Percentiles rank a stretch among this genome's conserved stretches.
Conservation (phyloP, 495 filamentous ascomycete species). For the Stereocaulon alpinum region DNA sequence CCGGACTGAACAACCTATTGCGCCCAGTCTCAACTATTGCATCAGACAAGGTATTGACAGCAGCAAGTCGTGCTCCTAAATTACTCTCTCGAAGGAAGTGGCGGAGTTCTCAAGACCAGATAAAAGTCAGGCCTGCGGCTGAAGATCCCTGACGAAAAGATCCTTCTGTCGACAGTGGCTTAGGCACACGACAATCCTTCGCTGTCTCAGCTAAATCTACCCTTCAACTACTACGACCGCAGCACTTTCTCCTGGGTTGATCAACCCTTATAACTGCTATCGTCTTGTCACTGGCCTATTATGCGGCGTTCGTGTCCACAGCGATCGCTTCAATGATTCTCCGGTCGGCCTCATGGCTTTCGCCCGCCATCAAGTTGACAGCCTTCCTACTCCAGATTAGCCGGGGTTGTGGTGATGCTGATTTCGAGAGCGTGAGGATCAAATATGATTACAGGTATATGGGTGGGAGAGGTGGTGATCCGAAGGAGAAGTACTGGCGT, state of each 20-base stretch:
- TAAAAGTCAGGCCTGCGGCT: background rate
- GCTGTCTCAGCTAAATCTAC: background rate
- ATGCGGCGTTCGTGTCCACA: background rate
- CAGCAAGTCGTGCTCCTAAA: background rate
- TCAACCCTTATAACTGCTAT: background rate
- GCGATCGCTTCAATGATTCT: conserved; percentile 7
- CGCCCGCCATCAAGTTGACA: conserved; percentile 6
- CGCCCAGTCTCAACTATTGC: background rate
- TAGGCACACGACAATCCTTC: conserved; percentile 6
- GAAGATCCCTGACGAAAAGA: background rate
- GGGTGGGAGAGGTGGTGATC: conserved; percentile 36
- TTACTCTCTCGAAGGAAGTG: background rate
- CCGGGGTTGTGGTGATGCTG: conserved; percentile 20
- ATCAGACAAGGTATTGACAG: background rate
- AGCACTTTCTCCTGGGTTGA: background rate
- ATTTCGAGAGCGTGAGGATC: conserved; percentile 37
- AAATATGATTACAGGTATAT: conserved; percentile 36
- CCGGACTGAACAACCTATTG: background rate
- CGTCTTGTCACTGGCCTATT: background rate
- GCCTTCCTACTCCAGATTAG: background rate
- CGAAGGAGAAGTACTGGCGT: conserved; percentile 51
- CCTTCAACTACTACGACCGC: background rate
- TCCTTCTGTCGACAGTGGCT: background rate
- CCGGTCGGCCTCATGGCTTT: conserved; percentile 10
- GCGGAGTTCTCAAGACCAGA: background rate